Base-by-base conservation (phyloP, 768 basidiomycete species). In the Dentipellis fragilis region DNA sequence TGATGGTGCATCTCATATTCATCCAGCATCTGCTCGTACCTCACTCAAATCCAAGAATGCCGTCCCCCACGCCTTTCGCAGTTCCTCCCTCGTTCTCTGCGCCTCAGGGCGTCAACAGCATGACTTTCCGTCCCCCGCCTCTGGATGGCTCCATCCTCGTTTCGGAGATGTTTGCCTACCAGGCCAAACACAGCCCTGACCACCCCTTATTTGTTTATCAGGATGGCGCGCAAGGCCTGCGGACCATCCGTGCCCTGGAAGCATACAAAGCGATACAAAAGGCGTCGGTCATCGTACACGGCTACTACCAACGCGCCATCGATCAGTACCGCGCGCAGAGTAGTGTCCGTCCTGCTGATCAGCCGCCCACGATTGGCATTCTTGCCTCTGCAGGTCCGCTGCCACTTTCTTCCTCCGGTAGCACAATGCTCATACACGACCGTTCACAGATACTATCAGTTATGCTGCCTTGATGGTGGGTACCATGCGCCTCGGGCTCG, bases 131-230 rank as follows among this genome's bases (percentile, higher is more conserved):
- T 8, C 58, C 64, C 6, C 71, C 73, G 4, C 64, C 67, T 1
- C 59, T 73, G 8, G 68, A 71, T 55, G 67, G 69, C 23, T 62
- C 64, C 12, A 54, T 69, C 5, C 63, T 63, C 0, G 29, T 75
- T 1, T 66, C 70, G 1, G 63, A 74, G 56, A 48, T 74, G 17
- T 70, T 67, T 42, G 72, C 72, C 49, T 73, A 67, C 66, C 66
- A 73, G 50, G 55, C 57, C 3, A 46, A 61, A n/a, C 55, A 71
- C 50, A 65, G 60, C 22, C 65, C 69, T 1, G 54, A 65, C 29
- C 71, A 74, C 54, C 69, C 68, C 11, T 51, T 72, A 21, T 72
- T 70, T 51, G 58, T 64, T 5, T 69, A 56, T 49, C 56, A 52
- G 3, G 55, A 62, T 6, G 60, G 57, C 8, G 58, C 61, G 55